Conservation (phyloP, 2,329 filamentous ascomycete species). For the Fonsecaea multimorphosa region DNA sequence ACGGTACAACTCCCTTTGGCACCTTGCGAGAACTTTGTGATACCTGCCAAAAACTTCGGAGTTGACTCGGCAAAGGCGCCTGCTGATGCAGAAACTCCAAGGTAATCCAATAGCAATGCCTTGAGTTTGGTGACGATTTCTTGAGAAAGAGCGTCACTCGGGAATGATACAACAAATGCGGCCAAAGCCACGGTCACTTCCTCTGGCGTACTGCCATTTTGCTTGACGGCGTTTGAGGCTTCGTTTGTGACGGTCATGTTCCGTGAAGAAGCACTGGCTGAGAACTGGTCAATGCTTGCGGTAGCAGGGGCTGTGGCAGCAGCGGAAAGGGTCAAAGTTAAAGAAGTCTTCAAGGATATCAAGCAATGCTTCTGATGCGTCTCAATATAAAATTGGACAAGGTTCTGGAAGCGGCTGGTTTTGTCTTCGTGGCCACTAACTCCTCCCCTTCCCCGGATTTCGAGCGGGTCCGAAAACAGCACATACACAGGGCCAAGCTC, state of each 20-base stretch:
- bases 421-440: background rate
- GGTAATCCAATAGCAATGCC: constrained; percentile 27
- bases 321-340: background rate
- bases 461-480: background rate
- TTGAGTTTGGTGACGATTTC: constrained; percentile 8
- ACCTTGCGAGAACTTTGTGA: constrained; percentile 10
- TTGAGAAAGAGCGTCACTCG: background rate
- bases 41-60: constrained; percentile 21
- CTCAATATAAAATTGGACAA: background rate
- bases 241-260: background rate
- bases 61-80: constrained; percentile 23
- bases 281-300: background rate
- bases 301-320: background rate
- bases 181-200: background rate
- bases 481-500: background rate
- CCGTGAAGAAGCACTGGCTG: background rate
- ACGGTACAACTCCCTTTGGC: constrained; percentile 23
- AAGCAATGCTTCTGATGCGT: background rate
- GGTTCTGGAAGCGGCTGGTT: background rate
- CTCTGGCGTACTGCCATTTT: background rate
- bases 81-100: constrained; percentile 30
- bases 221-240: background rate
- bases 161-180: background rate
- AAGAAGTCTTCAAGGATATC: background rate
- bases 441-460: background rate